phyloP scores from a whole-genome alignment of 192 early-diverging fungal genomes.

The Coemansia brasiliensis region DNA sequence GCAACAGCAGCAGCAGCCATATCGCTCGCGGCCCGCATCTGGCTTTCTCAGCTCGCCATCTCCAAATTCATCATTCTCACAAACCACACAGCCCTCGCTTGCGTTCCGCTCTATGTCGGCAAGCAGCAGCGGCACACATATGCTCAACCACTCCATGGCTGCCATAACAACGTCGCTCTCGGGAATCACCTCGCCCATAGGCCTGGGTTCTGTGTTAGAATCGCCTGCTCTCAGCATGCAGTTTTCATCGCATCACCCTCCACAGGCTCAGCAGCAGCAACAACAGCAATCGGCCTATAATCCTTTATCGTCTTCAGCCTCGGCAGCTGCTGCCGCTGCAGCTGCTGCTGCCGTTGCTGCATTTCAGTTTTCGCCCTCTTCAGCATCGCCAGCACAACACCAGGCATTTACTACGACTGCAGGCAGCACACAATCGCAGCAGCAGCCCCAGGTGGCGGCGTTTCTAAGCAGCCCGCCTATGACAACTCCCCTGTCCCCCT shows the following conservation, averaged over 20 bases:
- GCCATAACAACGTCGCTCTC: slow-evolving; percentile 14
- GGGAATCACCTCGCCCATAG: slow-evolving; percentile 33
- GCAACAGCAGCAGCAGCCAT: slow-evolving; percentile 15
- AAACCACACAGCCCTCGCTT: slow-evolving; percentile 14
- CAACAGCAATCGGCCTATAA: slow-evolving; percentile 3
- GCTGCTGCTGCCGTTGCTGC: slow-evolving; percentile 41
- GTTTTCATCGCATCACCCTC: slow-evolving; percentile 1
- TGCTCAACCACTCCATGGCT: slow-evolving; percentile 23
- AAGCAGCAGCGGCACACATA: slow-evolving; percentile 11
- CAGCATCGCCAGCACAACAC: slow-evolving; percentile 6
- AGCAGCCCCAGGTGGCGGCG: background rate
- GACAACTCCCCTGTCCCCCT: background rate
- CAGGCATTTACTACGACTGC: slow-evolving; percentile 7
- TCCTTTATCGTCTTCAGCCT: background rate
- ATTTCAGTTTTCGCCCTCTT: slow-evolving; percentile 37
- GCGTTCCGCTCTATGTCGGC: slow-evolving; percentile 31
- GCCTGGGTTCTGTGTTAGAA: slow-evolving; percentile 14
- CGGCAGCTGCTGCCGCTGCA: slow-evolving; percentile 5
- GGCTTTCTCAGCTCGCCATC: slow-evolving; percentile 30
- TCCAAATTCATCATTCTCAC: slow-evolving; percentile 5
- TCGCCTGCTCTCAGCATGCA: slow-evolving; percentile 10
- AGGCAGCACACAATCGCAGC: background rate
- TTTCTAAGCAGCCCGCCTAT: background rate
- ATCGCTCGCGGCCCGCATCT: slow-evolving; percentile 5
- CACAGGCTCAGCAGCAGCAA: slow-evolving; percentile 14